Conservation (phyloP, 2,329 filamentous ascomycete genomes). For the Colletotrichum sp. region DNA sequence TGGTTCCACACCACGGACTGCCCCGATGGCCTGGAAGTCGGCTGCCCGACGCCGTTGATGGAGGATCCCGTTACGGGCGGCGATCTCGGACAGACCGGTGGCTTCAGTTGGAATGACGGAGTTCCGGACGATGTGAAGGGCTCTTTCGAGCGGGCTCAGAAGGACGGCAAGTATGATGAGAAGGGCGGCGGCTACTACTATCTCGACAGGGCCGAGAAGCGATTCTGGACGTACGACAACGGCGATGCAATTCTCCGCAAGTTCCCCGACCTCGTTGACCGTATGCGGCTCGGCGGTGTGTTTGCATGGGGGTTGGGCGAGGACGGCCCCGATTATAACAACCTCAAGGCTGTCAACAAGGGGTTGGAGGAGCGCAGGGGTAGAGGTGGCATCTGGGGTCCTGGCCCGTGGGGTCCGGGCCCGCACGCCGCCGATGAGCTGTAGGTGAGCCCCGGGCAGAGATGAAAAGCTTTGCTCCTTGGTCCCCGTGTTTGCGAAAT, state of each 20-base stretch:
- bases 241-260: constrained; percentile 64
- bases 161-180: constrained; percentile 60
- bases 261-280: constrained; percentile 62
- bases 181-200: constrained; percentile 69
- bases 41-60: constrained; percentile 59
- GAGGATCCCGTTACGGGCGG: constrained; percentile 63
- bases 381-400: background rate
- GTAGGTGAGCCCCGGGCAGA: constrained; percentile 15
- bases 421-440: constrained; percentile 11
- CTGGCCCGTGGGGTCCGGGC: background rate
- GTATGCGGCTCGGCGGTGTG: constrained; percentile 67
- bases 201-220: constrained; percentile 61
- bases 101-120: constrained; percentile 64
- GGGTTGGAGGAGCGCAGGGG: constrained; percentile 22
- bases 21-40: constrained; percentile 47
- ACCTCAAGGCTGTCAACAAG: constrained; percentile 38
- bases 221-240: constrained; percentile 81
- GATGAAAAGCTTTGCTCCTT: background rate
- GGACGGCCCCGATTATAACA: constrained; percentile 55
- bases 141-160: constrained; percentile 63
- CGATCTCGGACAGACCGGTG: constrained; percentile 62
- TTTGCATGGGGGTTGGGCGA: constrained; percentile 80
- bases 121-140: constrained; percentile 55
- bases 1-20: constrained; percentile 60
- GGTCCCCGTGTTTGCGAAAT: background rate